Percentiles rank a stretch among this genome's conserved stretches.
These are phyloP conservation scores for Mycogone perniciosa DNA, from an alignment of 2,329 filamentous ascomycete genomes.

Conservation along the genomic window DNA sequence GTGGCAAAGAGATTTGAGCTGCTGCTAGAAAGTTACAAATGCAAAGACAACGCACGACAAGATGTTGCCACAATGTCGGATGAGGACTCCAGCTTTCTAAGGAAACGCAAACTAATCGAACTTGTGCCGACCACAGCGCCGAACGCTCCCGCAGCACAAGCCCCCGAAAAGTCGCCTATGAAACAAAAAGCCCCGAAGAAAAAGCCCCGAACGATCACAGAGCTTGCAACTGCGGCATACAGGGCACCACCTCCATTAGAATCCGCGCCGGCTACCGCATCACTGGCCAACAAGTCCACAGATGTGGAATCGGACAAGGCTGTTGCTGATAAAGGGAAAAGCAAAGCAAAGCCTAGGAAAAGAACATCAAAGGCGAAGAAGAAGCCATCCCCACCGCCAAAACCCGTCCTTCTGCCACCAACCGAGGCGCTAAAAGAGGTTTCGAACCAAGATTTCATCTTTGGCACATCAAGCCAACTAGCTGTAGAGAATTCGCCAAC, in stretches of 20 bases:
- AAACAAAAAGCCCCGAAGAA: constrained; percentile 56
- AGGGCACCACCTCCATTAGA: constrained; percentile 27
- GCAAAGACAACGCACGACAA: constrained; percentile 21
- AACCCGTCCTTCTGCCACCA: constrained; percentile 59
- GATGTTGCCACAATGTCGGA: constrained; percentile 16
- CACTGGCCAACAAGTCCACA: constrained; percentile 38
- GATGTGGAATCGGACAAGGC: constrained; percentile 1
- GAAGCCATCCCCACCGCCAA: constrained; percentile 34
- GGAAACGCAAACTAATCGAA: constrained; percentile 53
- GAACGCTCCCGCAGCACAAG: constrained; percentile 13
- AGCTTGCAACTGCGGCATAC: constrained; percentile 68
- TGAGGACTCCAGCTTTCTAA: constrained; percentile 31
- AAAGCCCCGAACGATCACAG: constrained; percentile 72
- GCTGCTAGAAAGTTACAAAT: constrained; percentile 38
- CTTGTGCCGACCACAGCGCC: constrained; percentile 33
- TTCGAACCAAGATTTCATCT: constrained; percentile 67
- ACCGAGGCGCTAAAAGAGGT: constrained; percentile 59
- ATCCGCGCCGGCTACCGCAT: constrained; percentile 25
- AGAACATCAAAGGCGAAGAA: constrained; percentile 31
- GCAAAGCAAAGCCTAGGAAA: constrained; percentile 29
- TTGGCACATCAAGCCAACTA: constrained; percentile 81
- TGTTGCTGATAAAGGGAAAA: constrained; percentile 21
- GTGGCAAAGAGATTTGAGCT: constrained; percentile 35
- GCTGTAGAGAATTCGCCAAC: constrained; percentile 65
- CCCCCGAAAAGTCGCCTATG: constrained; percentile 24